A percentile compares a stretch with the other conserved stretches of the same genome.
Evolutionary conservation across 352 stramenopile species (phyloP).

Genomic region (Phytopythium kandeliae): DNA sequence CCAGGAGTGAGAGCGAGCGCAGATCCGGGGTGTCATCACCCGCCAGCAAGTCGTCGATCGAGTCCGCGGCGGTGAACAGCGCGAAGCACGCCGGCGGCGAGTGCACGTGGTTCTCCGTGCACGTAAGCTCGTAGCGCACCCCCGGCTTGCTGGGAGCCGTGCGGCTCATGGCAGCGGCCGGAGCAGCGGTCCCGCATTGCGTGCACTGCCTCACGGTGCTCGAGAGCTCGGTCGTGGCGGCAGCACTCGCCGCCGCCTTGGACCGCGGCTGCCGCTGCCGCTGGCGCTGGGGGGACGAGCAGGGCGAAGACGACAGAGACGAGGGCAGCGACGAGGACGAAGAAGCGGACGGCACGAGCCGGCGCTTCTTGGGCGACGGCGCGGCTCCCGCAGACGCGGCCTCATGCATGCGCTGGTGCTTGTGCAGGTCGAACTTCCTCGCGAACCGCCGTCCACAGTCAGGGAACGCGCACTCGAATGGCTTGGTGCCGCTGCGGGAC

Average conservation of each 20-base stretch:
- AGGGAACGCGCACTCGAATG: conserved; percentile 46
- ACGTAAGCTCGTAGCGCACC: conserved; percentile 46
- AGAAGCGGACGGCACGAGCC: conserved; percentile 2
- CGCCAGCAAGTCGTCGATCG: conserved; percentile 37
- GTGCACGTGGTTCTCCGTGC: conserved; percentile 52
- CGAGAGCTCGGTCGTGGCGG: neutral
- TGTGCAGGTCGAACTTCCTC: conserved; percentile 64
- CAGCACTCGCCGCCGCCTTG: conserved; percentile 4
- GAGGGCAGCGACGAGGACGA: conserved; percentile 12
- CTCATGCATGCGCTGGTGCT: conserved; percentile 59
- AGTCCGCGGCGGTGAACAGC: conserved; percentile 19
- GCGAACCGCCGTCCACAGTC: conserved; percentile 47
- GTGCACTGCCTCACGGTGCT: conserved; percentile 8
- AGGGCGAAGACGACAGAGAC: conserved; percentile 8
- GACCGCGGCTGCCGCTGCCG: too few relatives aligned
- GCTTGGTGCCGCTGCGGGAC: conserved; percentile 58
- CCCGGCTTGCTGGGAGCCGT: conserved; percentile 8
- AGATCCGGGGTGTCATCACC: conserved; percentile 24
- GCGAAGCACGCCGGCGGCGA: conserved; percentile 49
- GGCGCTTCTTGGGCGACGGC: conserved; percentile 27
- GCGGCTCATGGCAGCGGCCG: conserved; percentile 4
- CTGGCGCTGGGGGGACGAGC: conserved; percentile 3
- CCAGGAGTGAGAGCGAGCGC: conserved; percentile 21
- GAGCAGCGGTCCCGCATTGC: conserved; percentile 4
- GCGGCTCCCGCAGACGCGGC: conserved; percentile 8